Conservation (phyloP, 208 protist species). For the Trypanosoma scelopori region DNA sequence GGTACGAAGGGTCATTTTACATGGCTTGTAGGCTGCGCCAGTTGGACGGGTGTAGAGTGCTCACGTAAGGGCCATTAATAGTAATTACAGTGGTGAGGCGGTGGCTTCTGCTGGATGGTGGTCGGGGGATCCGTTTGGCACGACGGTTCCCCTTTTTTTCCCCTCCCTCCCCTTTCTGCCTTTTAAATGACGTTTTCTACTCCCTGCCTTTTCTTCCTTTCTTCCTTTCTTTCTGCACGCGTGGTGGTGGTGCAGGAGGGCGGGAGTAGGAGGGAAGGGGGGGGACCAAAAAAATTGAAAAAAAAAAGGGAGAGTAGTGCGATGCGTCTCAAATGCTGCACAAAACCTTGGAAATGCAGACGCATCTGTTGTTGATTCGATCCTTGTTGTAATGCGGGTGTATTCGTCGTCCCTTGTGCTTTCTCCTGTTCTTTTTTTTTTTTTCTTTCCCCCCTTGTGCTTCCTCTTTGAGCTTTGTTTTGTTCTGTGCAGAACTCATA, state of each 20-base stretch:
- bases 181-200: not conserved
- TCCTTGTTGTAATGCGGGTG: too few relatives aligned
- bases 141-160: not conserved
- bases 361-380: too few relatives aligned
- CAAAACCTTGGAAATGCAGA: too few relatives aligned
- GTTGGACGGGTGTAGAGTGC: not conserved
- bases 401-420: conserved; percentile 1
- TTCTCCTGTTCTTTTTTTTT: not conserved
- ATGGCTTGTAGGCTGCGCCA: not conserved
- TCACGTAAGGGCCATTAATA: too few relatives aligned
- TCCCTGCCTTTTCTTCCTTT: too few relatives aligned
- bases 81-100: not conserved
- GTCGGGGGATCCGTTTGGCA: not conserved
- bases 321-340: not conserved
- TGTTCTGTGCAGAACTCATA: not conserved
- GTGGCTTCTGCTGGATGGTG: not conserved
- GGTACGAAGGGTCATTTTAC: not conserved
- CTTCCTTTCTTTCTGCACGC: too few relatives aligned
- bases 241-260: too few relatives aligned
- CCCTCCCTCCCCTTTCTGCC: not conserved
- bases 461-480: not conserved
- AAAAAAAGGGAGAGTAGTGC: not conserved
- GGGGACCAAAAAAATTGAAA: too few relatives aligned
- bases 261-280: too few relatives aligned
- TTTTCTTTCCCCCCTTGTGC: too few relatives aligned